These are phyloP conservation scores for Claviceps citrina DNA, from an alignment of 2,329 filamentous ascomycete genomes.

Conservation along the genomic window DNA sequence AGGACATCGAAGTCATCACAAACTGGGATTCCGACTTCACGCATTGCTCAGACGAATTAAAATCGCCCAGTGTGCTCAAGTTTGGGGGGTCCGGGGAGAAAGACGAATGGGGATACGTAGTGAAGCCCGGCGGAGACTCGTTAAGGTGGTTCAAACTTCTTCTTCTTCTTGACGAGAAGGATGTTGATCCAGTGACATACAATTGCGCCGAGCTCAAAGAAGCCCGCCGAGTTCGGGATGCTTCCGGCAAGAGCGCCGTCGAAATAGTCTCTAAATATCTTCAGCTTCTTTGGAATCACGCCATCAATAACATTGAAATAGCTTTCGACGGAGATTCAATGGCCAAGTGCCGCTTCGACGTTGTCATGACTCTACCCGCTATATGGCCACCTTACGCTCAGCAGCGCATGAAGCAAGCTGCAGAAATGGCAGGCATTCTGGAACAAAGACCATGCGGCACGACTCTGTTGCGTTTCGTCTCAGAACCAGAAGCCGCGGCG, in stretches of 20 bases:
- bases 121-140: slow-evolving; percentile 10
- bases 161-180: slow-evolving; percentile 17
- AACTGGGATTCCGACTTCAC: slow-evolving; percentile 14
- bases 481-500: slow-evolving; percentile 31
- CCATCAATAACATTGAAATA: slow-evolving; percentile 12
- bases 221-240: background rate
- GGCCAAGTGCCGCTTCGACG: slow-evolving; percentile 14
- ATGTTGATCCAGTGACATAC: slow-evolving; percentile 14
- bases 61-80: slow-evolving; percentile 17
- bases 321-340: slow-evolving; percentile 12
- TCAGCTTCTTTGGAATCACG: slow-evolving; percentile 21
- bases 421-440: slow-evolving; percentile 21
- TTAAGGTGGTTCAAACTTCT: slow-evolving; percentile 29
- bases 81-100: accelerated
- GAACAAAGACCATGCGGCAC: slow-evolving; percentile 10
- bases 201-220: slow-evolving; percentile 10
- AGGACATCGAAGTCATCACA: slow-evolving; percentile 17
- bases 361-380: slow-evolving; percentile 29
- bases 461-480: slow-evolving; percentile 21
- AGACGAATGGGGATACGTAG: slow-evolving; percentile 18
- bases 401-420: slow-evolving; percentile 21
- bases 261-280: slow-evolving; percentile 18
- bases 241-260: slow-evolving; percentile 10
- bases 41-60: slow-evolving; percentile 16
- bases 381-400: slow-evolving; percentile 29